These are phyloP conservation scores for Suillus hirtellus DNA, from an alignment of 768 basidiomycete genomes.

Conservation along the genomic window DNA sequence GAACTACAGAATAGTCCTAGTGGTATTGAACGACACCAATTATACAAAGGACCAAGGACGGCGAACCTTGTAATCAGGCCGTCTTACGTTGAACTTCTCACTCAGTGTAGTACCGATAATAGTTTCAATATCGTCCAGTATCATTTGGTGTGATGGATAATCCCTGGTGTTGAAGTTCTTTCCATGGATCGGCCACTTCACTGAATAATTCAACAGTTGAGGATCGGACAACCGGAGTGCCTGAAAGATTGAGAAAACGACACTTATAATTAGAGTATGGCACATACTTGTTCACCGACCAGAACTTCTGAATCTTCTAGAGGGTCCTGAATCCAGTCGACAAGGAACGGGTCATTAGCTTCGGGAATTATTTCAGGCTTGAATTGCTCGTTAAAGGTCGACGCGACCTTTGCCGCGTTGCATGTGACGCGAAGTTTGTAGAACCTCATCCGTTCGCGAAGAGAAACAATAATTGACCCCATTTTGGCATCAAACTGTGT, in stretches of 20 bases:
- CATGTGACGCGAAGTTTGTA: slow-evolving; percentile 79
- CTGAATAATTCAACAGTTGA: slow-evolving; percentile 60
- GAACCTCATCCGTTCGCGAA: slow-evolving; percentile 83
- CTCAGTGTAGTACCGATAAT: slow-evolving; percentile 65
- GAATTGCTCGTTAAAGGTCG: slow-evolving; percentile 81
- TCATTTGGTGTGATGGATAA: slow-evolving; percentile 67
- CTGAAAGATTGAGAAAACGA: slow-evolving; percentile 37
- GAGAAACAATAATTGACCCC: slow-evolving; percentile 64
- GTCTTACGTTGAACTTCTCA: slow-evolving; percentile 56
- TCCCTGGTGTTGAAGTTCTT: slow-evolving; percentile 80
- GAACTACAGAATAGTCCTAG: slow-evolving; percentile 83
- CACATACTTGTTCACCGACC: slow-evolving; percentile 68
- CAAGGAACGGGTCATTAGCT: slow-evolving; percentile 75
- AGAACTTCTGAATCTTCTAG: slow-evolving; percentile 47
- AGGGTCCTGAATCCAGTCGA: slow-evolving; percentile 78
- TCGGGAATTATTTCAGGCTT: slow-evolving; percentile 85
- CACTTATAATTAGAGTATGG: not conserved
- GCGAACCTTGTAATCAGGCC: slow-evolving; percentile 60
- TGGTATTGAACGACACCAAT: not conserved
- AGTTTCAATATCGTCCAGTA: slow-evolving; percentile 76
- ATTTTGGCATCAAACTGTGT: slow-evolving; percentile 76
- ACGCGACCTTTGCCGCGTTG: slow-evolving; percentile 68
- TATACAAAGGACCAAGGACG: not conserved
- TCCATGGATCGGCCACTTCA: slow-evolving; percentile 83
- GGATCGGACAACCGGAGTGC: slow-evolving; percentile 74